Evolutionary conservation across 139 green algal genomes (phyloP).

Genomic region (Coelastrella sp.): DNA sequence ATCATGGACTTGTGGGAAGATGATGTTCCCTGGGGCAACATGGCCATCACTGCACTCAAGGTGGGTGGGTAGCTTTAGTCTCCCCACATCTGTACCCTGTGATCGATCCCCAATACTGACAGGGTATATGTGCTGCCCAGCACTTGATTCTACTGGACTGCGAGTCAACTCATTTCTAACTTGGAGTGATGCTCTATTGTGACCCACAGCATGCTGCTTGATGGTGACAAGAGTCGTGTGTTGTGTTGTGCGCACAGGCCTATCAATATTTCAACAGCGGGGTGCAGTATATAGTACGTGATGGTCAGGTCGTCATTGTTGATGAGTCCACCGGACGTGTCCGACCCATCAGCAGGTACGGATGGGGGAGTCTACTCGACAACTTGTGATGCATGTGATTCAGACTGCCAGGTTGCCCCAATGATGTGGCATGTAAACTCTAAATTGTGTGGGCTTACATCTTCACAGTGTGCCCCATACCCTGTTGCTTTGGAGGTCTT

Average conservation of each 20-base stretch:
- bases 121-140: too few relatives aligned
- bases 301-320: slow-evolving; percentile 56
- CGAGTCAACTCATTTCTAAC: too few relatives aligned
- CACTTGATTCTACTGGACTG: too few relatives aligned
- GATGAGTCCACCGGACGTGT: slow-evolving; percentile 95
- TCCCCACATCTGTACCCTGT: neutral
- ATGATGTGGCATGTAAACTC: neutral
- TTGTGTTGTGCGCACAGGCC: slow-evolving; percentile 69
- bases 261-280: slow-evolving; percentile 93
- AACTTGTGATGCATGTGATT: too few relatives aligned
- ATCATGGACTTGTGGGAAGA: slow-evolving; percentile 65
- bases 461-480: neutral
- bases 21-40: slow-evolving; percentile 59
- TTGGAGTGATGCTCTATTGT: too few relatives aligned
- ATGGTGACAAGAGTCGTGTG: neutral
- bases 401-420: too few relatives aligned
- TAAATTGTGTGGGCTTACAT: neutral
- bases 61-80: neutral
- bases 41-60: slow-evolving; percentile 53
- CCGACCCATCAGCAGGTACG: slow-evolving; percentile 70
- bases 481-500: neutral
- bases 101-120: neutral
- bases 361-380: slow-evolving; percentile 63
- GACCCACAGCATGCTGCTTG: too few relatives aligned
- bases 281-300: slow-evolving; percentile 95